phyloP scores from a whole-genome alignment of 2,329 filamentous ascomycete genomes.

The Fusarium caatingaense region DNA sequence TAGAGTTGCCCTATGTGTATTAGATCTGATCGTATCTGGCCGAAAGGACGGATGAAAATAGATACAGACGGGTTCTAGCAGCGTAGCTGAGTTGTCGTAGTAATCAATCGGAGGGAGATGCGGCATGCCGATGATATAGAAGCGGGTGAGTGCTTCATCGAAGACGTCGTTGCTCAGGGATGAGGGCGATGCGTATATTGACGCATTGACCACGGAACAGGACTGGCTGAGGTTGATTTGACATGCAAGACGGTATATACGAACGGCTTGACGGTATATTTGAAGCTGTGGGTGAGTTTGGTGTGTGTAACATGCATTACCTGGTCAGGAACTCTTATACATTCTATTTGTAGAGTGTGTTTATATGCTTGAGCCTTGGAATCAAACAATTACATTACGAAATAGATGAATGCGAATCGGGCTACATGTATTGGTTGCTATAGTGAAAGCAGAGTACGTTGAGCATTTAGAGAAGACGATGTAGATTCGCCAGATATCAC shows the following conservation, averaged over 20 bases:
- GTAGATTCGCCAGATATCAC: not conserved
- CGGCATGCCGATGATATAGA: not conserved
- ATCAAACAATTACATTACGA: not conserved
- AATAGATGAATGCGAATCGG: not conserved
- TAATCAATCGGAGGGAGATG: not conserved
- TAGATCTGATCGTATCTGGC: not conserved
- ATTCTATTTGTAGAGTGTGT: not conserved
- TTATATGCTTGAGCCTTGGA: not conserved
- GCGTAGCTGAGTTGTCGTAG: not conserved
- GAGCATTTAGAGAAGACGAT: not conserved
- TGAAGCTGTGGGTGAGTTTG: not conserved
- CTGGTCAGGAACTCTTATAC: not conserved
- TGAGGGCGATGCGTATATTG: not conserved
- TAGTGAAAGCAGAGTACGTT: not conserved
- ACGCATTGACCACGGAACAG: not conserved
- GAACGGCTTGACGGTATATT: not conserved
- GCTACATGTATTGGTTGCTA: not conserved
- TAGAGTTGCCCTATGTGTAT: constrained; percentile 18
- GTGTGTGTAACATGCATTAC: not conserved
- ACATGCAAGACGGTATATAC: not conserved
- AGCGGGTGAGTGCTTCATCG: constrained; percentile 15
- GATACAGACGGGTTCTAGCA: not conserved
- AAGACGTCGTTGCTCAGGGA: not conserved
- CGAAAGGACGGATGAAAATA: not conserved
- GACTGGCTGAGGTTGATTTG: not conserved